Conservation (phyloP, 2,329 filamentous ascomycete species). For the Penicillium italicum region DNA sequence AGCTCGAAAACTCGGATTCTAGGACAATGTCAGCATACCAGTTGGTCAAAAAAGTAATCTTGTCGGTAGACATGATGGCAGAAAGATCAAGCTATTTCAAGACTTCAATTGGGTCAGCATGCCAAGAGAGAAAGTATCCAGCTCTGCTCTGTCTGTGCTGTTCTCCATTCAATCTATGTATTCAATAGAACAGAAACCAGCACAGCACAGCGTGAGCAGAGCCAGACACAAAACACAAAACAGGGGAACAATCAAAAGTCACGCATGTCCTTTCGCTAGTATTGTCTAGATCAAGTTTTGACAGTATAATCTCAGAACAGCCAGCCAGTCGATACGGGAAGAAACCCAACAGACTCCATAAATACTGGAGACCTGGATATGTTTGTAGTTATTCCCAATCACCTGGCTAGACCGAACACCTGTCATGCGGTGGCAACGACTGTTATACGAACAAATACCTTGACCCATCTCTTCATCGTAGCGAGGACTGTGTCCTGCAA, state of each 20-base stretch:
- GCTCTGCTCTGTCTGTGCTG: slow-evolving; percentile 2
- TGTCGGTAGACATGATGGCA: slow-evolving; percentile 70
- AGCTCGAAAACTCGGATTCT: neutral
- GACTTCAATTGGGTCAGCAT: slow-evolving; percentile 31
- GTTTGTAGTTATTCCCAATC: neutral
- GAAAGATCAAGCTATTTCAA: slow-evolving; percentile 29
- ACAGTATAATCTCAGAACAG: slow-evolving; percentile 73
- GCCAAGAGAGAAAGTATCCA: slow-evolving; percentile 20
- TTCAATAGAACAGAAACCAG: slow-evolving; percentile 4
- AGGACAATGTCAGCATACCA: slow-evolving; percentile 54
- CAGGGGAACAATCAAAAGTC: slow-evolving; percentile 51
- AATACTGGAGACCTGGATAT: neutral
- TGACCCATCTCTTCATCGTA: slow-evolving; percentile 37
- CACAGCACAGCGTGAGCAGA: neutral
- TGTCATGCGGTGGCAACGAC: slow-evolving; percentile 43
- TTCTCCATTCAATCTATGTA: neutral
- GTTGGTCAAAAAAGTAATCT: slow-evolving; percentile 82
- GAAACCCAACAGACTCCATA: neutral
- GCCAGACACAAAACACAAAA: slow-evolving; percentile 15
- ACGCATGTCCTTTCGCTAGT: slow-evolving; percentile 85
- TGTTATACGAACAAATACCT: slow-evolving; percentile 44
- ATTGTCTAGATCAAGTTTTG: slow-evolving; percentile 84
- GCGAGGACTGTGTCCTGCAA: slow-evolving; percentile 18
- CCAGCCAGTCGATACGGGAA: slow-evolving; percentile 29
- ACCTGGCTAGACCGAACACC: slow-evolving; percentile 36